A percentile compares a stretch with the other conserved stretches of the same genome.
Evolutionary conservation across 441 rosid species (phyloP).

Genomic region (Dalechampia spathulata): DNA sequence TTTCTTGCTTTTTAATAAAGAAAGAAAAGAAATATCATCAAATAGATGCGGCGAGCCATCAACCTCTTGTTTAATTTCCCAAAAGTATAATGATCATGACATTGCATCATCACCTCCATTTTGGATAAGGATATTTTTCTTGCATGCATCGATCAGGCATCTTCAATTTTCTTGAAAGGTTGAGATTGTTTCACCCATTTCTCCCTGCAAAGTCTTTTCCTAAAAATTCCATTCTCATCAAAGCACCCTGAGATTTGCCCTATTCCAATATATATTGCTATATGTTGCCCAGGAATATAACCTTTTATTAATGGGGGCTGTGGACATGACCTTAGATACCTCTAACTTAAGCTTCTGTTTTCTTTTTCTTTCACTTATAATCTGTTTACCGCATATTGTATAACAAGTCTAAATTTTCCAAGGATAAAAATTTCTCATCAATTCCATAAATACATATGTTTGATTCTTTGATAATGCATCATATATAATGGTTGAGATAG

Average conservation of each 20-base stretch:
- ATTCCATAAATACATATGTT: too few relatives aligned
- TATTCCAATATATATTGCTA: conserved; percentile 17
- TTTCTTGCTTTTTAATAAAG: conserved; percentile 3
- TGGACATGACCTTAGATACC: too few relatives aligned
- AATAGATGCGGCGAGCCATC: conserved; percentile 44
- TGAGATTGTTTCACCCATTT: conserved; percentile 24
- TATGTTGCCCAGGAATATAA: conserved; percentile 23
- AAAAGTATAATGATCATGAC: conserved; percentile 31
- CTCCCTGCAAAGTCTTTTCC: not conserved
- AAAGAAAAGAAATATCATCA: conserved; percentile 2
- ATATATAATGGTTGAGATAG: too few relatives aligned
- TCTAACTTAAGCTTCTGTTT: too few relatives aligned
- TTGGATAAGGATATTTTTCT: conserved; percentile 25
- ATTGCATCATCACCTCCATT: conserved; percentile 15
- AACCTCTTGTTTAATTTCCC: conserved; percentile 20
- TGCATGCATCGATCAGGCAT: conserved; percentile 23
- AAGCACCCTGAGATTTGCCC: conserved; percentile 6
- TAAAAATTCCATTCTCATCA: conserved; percentile 9
- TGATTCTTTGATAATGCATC: too few relatives aligned
- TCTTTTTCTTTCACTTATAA: too few relatives aligned
- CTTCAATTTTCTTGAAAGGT: conserved; percentile 23
- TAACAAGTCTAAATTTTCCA: too few relatives aligned
- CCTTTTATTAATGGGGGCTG: conserved; percentile 19
- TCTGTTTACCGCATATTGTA: too few relatives aligned
- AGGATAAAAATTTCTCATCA: too few relatives aligned